A percentile compares a stretch with the other conserved stretches of the same genome.
These are phyloP conservation scores for Podaxis carcinomalis DNA, from an alignment of 768 basidiomycete genomes.

Conservation along the genomic window DNA sequence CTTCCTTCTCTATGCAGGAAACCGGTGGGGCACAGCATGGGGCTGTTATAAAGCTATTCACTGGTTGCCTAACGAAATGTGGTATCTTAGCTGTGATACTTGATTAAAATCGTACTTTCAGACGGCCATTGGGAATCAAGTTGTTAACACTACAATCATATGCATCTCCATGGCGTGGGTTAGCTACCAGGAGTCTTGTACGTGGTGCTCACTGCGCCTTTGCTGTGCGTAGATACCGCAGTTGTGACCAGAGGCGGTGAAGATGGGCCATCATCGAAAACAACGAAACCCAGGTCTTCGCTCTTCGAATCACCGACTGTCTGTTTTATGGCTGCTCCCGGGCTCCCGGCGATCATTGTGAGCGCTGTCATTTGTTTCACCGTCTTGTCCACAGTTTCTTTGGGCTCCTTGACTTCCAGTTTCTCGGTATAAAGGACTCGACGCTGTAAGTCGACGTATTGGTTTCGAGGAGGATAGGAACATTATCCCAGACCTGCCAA, in stretches of 20 bases:
- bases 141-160: too few species aligned
- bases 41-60: too few species aligned
- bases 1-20: too few species aligned
- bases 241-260: neutral
- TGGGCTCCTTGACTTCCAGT: neutral
- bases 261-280: constrained; percentile 8
- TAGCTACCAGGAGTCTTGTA: constrained; percentile 22
- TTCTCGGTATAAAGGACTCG: constrained; percentile 14
- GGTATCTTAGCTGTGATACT: too few species aligned
- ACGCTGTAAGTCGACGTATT: constrained; percentile 33
- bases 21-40: too few species aligned
- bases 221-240: constrained; percentile 17
- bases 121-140: too few species aligned
- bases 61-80: too few species aligned
- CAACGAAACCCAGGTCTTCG: constrained; percentile 7
- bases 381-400: neutral
- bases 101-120: too few species aligned
- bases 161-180: too few species aligned
- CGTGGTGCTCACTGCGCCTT: constrained; percentile 27
- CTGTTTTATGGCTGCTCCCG: neutral
- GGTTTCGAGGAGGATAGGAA: constrained; percentile 35
- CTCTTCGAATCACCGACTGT: too few species aligned
- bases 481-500: constrained; percentile 32
- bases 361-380: neutral
- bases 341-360: neutral